Evolutionary conservation across 2,329 filamentous ascomycete species (phyloP), one percentile per base, ranked within the genome.

Genomic region (Botrytis cinerea): DNA sequence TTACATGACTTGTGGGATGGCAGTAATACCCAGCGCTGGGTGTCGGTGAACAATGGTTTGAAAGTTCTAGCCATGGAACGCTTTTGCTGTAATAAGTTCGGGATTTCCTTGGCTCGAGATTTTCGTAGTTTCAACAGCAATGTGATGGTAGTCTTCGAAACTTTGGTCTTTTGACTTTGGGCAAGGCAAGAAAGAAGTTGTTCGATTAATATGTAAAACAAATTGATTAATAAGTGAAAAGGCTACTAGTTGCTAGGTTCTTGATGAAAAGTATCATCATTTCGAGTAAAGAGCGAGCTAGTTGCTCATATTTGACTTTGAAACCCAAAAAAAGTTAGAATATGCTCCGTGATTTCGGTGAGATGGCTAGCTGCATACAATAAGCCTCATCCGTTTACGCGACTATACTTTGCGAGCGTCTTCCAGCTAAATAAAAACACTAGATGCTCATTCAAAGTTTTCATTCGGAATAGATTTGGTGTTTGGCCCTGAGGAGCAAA

Each of bases 301-400:
- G 4, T 51, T n/a, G 25, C 25, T 51, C 10, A 51, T 51, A 1
- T n/a, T 51, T 51, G 48, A n/a, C 25, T n/a, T 51, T 51, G 25
- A 3, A 3, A n/a, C 32, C 1, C 12, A 4, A 51, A 46, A 14
- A 14, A 2, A 2, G 4, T 51, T 14, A 22, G 48, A n/a, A 14
- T 2, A 0, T 14, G 14, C 4, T 10, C 0, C 12, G 12, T 14
- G 25, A 51, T n/a, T 51, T 2, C 4, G 25, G 10, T 0, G 25
- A n/a, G 48, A 6, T 51, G 10, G 14, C 4, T 4, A 14, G 48
- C 9, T 51, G 48, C 6, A 7, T n/a, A 2, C n/a, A 1, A 5
- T 51, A 4, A n/a, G 48, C 25, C 2, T 51, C 20, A 1, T 51
- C 4, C 3, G 22, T 12, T 25, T 9, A 18, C 12, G 22, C 9